Evolutionary conservation across 2,329 filamentous ascomycete genomes (phyloP).

Genomic region (Diaporthe batatas): DNA sequence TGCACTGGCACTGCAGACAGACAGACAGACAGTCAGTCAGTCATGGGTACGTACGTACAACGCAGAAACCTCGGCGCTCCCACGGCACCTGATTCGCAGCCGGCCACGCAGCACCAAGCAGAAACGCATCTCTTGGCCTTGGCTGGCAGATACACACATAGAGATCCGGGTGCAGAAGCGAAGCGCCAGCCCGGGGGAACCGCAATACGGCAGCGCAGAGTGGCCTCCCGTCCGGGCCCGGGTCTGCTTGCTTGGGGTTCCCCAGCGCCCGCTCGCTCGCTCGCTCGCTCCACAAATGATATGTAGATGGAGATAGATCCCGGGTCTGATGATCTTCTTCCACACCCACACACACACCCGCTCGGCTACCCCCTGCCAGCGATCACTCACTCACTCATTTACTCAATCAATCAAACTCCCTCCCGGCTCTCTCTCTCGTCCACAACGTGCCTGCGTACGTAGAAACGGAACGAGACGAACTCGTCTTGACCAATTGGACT

Average conservation of each 20-base stretch:
- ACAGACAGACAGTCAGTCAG: no score
- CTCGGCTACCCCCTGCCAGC: constrained; percentile 14
- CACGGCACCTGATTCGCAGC: not conserved
- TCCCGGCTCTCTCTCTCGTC: not conserved
- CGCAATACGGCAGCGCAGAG: not conserved
- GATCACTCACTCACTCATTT: not conserved
- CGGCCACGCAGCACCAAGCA: no score
- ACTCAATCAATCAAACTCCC: no score
- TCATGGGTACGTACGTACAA: not conserved
- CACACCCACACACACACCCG: no score
- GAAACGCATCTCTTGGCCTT: constrained; percentile 30
- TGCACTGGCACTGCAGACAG: no score
- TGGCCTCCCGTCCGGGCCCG: no score
- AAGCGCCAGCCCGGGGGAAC: not conserved
- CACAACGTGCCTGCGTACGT: not conserved
- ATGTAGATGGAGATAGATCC: not conserved
- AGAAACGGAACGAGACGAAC: not conserved
- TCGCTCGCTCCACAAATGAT: not conserved
- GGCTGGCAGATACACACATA: constrained; percentile 3
- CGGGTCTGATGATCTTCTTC: not conserved
- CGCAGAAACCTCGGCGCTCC: not conserved
- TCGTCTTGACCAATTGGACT: not conserved
- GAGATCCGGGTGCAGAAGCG: not conserved
- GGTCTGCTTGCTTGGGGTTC: no score
- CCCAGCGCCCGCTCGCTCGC: no score